Percentiles rank a stretch among this genome's conserved stretches.
phyloP scores from a whole-genome alignment of 805 yeast genomes.

The Myxozyma sirexii region DNA sequence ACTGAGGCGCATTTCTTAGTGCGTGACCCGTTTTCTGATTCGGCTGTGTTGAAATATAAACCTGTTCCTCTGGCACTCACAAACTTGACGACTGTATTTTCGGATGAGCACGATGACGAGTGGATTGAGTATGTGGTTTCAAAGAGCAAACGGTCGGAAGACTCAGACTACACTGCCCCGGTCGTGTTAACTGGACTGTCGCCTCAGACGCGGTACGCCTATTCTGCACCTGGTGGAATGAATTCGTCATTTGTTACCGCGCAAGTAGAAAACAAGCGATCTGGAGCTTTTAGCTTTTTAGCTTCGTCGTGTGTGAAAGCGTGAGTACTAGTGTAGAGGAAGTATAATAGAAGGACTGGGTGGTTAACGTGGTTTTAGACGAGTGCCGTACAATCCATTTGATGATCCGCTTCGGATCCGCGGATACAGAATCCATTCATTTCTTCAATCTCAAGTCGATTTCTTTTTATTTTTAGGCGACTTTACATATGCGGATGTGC shows the following conservation, averaged over 20 bases:
- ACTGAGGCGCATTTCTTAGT: slow-evolving; percentile 23
- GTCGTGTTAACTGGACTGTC: slow-evolving; percentile 17
- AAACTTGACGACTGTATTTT: not conserved
- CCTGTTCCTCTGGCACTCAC: not conserved
- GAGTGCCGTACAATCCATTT: slow-evolving; percentile 33
- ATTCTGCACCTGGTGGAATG: slow-evolving; percentile 9
- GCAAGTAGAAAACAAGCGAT: not conserved
- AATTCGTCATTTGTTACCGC: slow-evolving; percentile 34
- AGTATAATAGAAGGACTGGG: too few species aligned
- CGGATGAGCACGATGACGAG: not conserved
- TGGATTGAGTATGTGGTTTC: slow-evolving; percentile 5
- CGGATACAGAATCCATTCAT: slow-evolving; percentile 24
- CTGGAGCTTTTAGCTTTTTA: slow-evolving; percentile 32
- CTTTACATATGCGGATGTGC: slow-evolving; percentile 37
- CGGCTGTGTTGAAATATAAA: slow-evolving; percentile 15
- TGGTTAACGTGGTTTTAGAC: too few species aligned
- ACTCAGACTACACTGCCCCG: slow-evolving; percentile 25
- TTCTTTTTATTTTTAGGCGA: slow-evolving; percentile 37
- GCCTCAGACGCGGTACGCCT: slow-evolving; percentile 29
- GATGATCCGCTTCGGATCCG: slow-evolving; percentile 30
- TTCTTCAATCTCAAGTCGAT: slow-evolving; percentile 15
- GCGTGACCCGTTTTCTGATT: slow-evolving; percentile 22
- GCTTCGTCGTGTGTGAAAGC: slow-evolving; percentile 37
- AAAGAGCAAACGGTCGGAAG: not conserved
- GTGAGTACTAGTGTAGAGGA: too few species aligned